phyloP scores from a whole-genome alignment of 2,329 filamentous ascomycete genomes.

The Coleophoma cylindrospora region DNA sequence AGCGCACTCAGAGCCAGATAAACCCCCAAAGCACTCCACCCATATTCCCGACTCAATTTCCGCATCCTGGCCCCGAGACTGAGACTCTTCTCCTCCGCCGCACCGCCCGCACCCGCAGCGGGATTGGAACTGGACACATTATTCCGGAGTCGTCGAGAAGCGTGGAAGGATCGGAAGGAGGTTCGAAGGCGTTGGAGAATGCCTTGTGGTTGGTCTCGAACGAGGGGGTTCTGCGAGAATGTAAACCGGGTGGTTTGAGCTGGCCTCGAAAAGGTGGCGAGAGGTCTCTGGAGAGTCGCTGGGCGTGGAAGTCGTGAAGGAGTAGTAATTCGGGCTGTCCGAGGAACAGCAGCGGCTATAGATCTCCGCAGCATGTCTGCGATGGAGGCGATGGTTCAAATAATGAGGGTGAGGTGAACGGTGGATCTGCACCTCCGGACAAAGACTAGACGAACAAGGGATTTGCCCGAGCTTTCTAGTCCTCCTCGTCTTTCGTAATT shows the following conservation, averaged over 20 bases:
- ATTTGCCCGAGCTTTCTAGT: too few relatives aligned
- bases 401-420: too few relatives aligned
- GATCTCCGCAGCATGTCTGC: too few relatives aligned
- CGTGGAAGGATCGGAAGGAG: constrained; percentile 16
- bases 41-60: constrained; percentile 86
- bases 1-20: constrained; percentile 78
- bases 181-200: constrained; percentile 17
- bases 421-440: too few relatives aligned
- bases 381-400: too few relatives aligned
- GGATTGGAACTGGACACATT: constrained; percentile 5
- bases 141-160: constrained; percentile 8
- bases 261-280: constrained; percentile 2
- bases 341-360: too few relatives aligned
- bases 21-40: constrained; percentile 89
- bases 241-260: constrained; percentile 9
- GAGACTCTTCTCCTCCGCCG: constrained; percentile 13
- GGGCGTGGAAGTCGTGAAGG: too few relatives aligned
- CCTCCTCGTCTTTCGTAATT: too few relatives aligned
- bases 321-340: too few relatives aligned
- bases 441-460: too few relatives aligned
- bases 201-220: constrained; percentile 4
- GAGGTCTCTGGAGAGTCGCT: constrained; percentile 5
- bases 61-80: constrained; percentile 45
- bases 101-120: constrained; percentile 4
- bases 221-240: constrained; percentile 13